phyloP scores from a whole-genome alignment of 768 basidiomycete genomes.

The Leccinum disarticulatum region DNA sequence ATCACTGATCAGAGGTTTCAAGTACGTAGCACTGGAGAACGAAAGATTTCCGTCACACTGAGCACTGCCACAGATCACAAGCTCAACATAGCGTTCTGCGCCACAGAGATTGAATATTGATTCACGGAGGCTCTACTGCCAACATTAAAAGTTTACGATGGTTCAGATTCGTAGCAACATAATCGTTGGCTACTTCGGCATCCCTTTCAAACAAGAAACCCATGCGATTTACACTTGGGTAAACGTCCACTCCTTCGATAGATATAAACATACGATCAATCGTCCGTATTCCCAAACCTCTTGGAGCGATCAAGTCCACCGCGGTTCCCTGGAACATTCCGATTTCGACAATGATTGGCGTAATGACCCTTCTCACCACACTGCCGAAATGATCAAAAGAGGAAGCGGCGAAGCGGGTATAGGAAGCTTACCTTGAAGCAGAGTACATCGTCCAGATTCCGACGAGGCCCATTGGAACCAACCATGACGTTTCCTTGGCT shows the following conservation, averaged over 20 bases:
- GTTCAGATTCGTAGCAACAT: background rate
- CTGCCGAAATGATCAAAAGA: slow-evolving; percentile 36
- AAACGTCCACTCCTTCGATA: background rate
- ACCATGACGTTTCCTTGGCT: slow-evolving; percentile 28
- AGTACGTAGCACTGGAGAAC: background rate
- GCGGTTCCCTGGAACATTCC: slow-evolving; percentile 88
- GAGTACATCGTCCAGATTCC: slow-evolving; percentile 80
- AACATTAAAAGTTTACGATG: background rate
- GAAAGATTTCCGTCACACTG: background rate
- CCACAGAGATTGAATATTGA: background rate
- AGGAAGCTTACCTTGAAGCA: slow-evolving; percentile 73
- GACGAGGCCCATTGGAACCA: slow-evolving; percentile 46
- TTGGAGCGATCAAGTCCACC: slow-evolving; percentile 68
- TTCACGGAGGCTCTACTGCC: background rate
- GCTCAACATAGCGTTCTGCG: background rate
- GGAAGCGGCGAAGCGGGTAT: background rate
- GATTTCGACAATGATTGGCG: slow-evolving; percentile 89
- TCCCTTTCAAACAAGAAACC: background rate
- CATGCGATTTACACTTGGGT: background rate
- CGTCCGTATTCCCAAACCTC: slow-evolving; percentile 32
- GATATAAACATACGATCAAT: slow-evolving; percentile 14
- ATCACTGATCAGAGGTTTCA: background rate
- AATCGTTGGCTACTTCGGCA: background rate
- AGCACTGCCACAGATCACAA: background rate
- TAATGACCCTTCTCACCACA: slow-evolving; percentile 95